These are phyloP conservation scores for Gnomoniopsis smithogilvyi DNA, from an alignment of 2,329 filamentous ascomycete species.

Conservation along the genomic window DNA sequence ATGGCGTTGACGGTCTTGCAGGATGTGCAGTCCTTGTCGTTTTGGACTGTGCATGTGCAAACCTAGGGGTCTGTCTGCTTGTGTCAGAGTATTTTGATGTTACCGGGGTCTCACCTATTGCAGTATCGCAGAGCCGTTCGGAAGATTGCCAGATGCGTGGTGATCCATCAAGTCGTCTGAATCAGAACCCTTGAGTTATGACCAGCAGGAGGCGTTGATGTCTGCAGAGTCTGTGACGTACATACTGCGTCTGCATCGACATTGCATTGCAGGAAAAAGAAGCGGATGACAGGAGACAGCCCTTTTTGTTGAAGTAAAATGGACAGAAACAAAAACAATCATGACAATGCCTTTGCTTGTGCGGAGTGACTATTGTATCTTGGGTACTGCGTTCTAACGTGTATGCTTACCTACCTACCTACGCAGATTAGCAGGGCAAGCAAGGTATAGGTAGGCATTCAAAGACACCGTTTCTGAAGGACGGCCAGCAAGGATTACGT, in stretches of 20 bases:
- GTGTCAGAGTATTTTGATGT: background rate
- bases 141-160: background rate
- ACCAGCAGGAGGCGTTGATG: background rate
- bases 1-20: no score
- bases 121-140: background rate
- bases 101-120: background rate
- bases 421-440: no score
- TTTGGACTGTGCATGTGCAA: background rate
- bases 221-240: slow-evolving; percentile 2
- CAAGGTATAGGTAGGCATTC: no score
- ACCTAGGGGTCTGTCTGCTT: background rate
- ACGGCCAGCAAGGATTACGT: no score
- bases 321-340: no score
- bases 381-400: no score
- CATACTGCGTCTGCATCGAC: slow-evolving; percentile 10
- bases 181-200: background rate
- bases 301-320: background rate
- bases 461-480: no score
- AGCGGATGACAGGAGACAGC: background rate
- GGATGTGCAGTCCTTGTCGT: background rate
- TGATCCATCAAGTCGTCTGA: background rate
- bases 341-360: no score
- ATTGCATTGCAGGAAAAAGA: slow-evolving; percentile 12
- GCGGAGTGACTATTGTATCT: no score
- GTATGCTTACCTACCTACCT: no score